Evolutionary conservation across 1,139 yeast genomes (phyloP).

Genomic region (Geotrichum citri-aurantii): DNA sequence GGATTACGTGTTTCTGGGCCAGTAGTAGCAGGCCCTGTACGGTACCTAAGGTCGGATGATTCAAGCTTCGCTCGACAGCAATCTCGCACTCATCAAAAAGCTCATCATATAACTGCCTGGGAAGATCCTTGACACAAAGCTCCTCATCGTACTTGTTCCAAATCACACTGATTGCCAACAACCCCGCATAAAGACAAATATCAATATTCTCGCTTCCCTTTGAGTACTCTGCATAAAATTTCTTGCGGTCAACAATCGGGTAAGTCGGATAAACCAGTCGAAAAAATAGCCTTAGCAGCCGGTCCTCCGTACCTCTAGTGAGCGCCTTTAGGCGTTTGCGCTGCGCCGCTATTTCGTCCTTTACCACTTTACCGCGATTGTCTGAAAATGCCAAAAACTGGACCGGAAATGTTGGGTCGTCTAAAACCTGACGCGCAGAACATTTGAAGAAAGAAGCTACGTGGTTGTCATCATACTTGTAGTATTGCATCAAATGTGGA

Average conservation of each 20-base stretch:
- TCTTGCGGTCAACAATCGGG: slow-evolving; percentile 35
- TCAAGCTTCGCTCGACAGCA: slow-evolving; percentile 34
- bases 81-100: slow-evolving; percentile 32
- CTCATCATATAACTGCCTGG: slow-evolving; percentile 29
- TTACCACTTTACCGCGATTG: slow-evolving; percentile 18
- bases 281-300: slow-evolving; percentile 34
- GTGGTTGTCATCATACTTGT: slow-evolving; percentile 26
- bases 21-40: slow-evolving; percentile 41
- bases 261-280: slow-evolving; percentile 36
- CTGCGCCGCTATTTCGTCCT: slow-evolving; percentile 24
- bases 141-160: slow-evolving; percentile 38
- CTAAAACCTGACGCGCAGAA: slow-evolving; percentile 30
- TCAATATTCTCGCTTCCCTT: slow-evolving; percentile 30
- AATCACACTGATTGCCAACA: slow-evolving; percentile 35
- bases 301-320: slow-evolving; percentile 30
- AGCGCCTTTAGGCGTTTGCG: slow-evolving; percentile 24
- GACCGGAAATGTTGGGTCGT: slow-evolving; percentile 27
- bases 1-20: slow-evolving; percentile 32
- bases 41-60: slow-evolving; percentile 40
- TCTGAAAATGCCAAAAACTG: slow-evolving; percentile 30
- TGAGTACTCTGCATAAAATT: slow-evolving; percentile 33
- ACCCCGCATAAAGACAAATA: slow-evolving; percentile 34
- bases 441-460: slow-evolving; percentile 32
- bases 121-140: slow-evolving; percentile 34
- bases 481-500: slow-evolving; percentile 33